Evolutionary conservation across 441 rosid species (phyloP), one percentile per base, ranked within the genome.

Genomic region (Hura crepitans): DNA sequence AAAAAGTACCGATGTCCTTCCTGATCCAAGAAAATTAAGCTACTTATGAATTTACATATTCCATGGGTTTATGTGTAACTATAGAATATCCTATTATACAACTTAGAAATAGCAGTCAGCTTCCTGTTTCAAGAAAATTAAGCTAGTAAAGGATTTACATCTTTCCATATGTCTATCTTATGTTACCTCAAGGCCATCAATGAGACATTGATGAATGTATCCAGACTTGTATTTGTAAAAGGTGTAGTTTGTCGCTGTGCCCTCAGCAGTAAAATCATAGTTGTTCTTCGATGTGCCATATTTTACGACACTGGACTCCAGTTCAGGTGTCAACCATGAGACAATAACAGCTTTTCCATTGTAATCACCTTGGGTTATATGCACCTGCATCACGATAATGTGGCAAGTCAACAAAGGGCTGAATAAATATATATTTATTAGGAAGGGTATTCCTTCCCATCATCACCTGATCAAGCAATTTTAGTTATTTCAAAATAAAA

Each of bases 291-390:
- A 72, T 3, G 72, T 37, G 46, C 98, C 93, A 72, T 87, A 95
- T 33, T 68, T 78, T 35, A 91, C 93, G 75, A 77, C 77, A 78
- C 83, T 84, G n/a, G 81, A 74, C 53, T 87, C 97, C 46, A 91
- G 89, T 70, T 86, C 87, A 60, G 92, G 83, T 35, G 97, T 91
- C 65, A 92, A 92, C 99, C 99, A 92, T 39, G 99, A 89, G 74
- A 95, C 63, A 43, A 95, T 89, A 10, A 89, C 93, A 57, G 96
- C 97, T 66, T 81, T 89, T 50, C 99, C 99, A 69, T 88, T 85
- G 69, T 95, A 90, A 77, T 95, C 97, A 62, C 98, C 98, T 84
- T 95, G 99, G 20, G 97, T 92, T 70, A 95, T 88, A 82, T 82
- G 99, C 27, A 95, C 99, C 97, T 91, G 56, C 63, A 37, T 55